phyloP scores from a whole-genome alignment of 2,329 filamentous ascomycete species.

The Zopfia rhizophila region DNA sequence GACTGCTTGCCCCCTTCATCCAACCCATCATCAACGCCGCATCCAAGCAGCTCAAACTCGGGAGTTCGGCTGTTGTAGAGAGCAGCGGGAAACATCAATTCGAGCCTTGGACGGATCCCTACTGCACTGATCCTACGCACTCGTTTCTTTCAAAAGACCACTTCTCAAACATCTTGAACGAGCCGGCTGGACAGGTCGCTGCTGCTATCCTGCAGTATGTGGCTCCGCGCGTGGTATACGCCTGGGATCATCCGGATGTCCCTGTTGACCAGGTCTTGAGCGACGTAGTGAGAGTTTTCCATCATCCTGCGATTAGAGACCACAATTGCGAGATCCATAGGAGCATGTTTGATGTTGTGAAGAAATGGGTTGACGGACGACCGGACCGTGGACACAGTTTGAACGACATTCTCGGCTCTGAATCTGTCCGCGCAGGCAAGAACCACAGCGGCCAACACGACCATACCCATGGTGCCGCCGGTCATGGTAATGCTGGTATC shows the following conservation, averaged over 20 bases:
- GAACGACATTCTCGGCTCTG: conserved; percentile 79
- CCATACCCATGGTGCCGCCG: conserved; percentile 39
- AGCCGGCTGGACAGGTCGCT: conserved; percentile 60
- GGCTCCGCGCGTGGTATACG: conserved; percentile 87
- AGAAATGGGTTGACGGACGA: conserved; percentile 79
- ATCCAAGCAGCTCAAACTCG: conserved; percentile 84
- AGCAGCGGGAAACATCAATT: conserved; percentile 62
- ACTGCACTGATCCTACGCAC: conserved; percentile 61
- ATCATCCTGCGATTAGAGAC: conserved; percentile 87
- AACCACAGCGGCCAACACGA: conserved; percentile 70
- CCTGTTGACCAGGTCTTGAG: conserved; percentile 84
- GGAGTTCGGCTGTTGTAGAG: conserved; percentile 76
- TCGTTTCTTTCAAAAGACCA: conserved; percentile 64
- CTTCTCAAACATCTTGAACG: conserved; percentile 62
- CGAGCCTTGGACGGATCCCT: conserved; percentile 60
- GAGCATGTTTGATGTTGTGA: conserved; percentile 88
- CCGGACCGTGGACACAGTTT: conserved; percentile 73
- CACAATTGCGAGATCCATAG: conserved; percentile 81
- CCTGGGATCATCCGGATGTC: conserved; percentile 89
- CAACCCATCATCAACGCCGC: conserved; percentile 90
- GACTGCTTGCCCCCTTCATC: conserved; percentile 89
- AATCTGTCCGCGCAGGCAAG: conserved; percentile 82
- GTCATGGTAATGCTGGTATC: conserved; percentile 43
- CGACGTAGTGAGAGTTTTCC: conserved; percentile 85
- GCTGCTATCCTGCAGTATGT: conserved; percentile 80